Base-by-base conservation (phyloP, 345 rosid species). In the Hirschfeldia incana region DNA sequence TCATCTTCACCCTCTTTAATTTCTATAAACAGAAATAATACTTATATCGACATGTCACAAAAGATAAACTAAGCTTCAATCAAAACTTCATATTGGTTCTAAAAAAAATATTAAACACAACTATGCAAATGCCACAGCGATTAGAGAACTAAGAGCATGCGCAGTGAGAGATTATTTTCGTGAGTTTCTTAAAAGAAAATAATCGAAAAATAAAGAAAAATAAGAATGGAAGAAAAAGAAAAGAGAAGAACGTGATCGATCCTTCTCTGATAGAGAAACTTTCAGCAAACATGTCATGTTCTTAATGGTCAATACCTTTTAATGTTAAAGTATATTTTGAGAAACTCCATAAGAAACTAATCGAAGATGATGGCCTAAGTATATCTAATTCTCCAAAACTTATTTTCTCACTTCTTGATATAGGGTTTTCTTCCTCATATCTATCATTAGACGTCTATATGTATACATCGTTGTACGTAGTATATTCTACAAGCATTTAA, bases 1-100 rank as follows among this genome's bases (percentile, higher is more conserved):
- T 80, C 79, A 75, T 75, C 16, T 21, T 8, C 51, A 28, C n/a
- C 13, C 16, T 7, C 36, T 77, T 53, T 39, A 30, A 13, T 27
- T 76, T 62, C 26, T 51, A 16, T 67, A 8, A 42, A 15, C 27
- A 68, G 4, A 21, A 21, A 44, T 11, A 27, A 8, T 61, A 33
- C 65, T 61, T 10, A 3, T 5, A 11, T 26, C 0, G 12, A 34
- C 17, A 59, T 36, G 49, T 33, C 27, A 59, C 33, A 55, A 26
- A 26, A 34, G 16, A 49, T 26, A 11, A 17, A 46, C 1, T n/a
- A 58, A 75, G 33, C n/a, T 62, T 32, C 34, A 65, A 49, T 62
- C 62, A 6, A 67, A 37, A 16, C 5, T 63, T 30, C 33, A 63
- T 30, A 1, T 34, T 61, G 9, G 30, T 61, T 28, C 9, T 11